A percentile compares a stretch with the other conserved stretches of the same genome.
Conservation (phyloP, 805 yeast genomes). For the Tetrapisispora phaffii region DNA sequence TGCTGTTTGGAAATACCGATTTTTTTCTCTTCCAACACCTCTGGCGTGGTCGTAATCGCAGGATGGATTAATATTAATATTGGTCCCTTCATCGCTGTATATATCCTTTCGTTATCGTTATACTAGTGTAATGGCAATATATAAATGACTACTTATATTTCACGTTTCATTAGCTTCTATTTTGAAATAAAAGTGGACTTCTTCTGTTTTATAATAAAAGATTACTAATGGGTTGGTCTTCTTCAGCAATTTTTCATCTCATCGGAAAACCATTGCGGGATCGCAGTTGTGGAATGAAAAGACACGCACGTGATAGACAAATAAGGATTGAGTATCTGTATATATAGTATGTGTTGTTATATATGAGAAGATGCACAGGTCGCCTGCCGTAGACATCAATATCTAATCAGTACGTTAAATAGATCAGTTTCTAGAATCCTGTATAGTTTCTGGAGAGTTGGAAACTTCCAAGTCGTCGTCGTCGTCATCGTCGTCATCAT, state of each 20-base stretch:
- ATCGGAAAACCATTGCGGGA: not conserved
- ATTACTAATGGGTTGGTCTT: not conserved
- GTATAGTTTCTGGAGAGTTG: not conserved
- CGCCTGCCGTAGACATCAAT: no score
- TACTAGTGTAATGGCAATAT: not conserved
- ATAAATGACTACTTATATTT: no score
- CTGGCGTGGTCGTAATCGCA: slow-evolving; percentile 51
- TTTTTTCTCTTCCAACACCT: slow-evolving; percentile 35
- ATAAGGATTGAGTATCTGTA: not conserved
- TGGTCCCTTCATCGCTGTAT: not conserved
- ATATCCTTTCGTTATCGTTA: not conserved
- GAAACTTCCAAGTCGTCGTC: slow-evolving; percentile 25
- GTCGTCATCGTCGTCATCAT: slow-evolving; percentile 17
- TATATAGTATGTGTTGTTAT: not conserved
- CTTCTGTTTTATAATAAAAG: not conserved
- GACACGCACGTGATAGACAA: not conserved
- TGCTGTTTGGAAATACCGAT: slow-evolving; percentile 19
- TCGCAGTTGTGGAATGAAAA: not conserved
- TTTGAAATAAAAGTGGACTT: not conserved
- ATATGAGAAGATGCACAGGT: not conserved
- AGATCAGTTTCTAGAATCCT: not conserved
- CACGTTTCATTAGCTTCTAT: not conserved
- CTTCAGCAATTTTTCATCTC: not conserved
- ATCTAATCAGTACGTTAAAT: no score
- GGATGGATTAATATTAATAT: slow-evolving; percentile 44